Evolutionary conservation across 345 rosid genomes (phyloP), one percentile per base, ranked within the genome.

Genomic region (Populus simonii): DNA sequence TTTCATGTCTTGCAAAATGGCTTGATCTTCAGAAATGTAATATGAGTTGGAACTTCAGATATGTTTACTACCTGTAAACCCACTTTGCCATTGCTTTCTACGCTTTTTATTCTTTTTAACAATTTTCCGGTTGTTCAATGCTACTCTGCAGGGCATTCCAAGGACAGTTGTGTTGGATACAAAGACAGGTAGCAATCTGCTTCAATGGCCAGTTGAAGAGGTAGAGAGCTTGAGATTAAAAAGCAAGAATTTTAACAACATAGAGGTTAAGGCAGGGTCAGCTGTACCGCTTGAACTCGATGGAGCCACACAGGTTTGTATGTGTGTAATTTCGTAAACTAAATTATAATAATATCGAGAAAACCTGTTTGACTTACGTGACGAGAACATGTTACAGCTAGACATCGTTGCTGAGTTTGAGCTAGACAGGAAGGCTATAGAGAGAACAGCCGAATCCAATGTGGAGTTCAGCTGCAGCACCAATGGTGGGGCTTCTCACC

Each of bases 121-220:
- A 15, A 1, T 47, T 13, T 15, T 47, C 6, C 10, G 18, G 18
- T 47, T 47, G 5, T 47, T 12, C 53, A 47, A 47, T 15, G 53
- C 53, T 47, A 47, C 53, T 15, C 23, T 78, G 75, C 86, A 94
- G 98, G 81, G 91, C 2, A 74, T 93, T 75, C 98, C 97, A 31
- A 92, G 98, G 80, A 92, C 93, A 18, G 78, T 94, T 73, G 23
- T 76, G 17, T 78, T 90, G 38, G 98, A 94, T 74, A 76, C 49
- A 7, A 91, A 89, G 82, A 92, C 93, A 0, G 86, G 91, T 6
- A 85, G 80, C 41, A 89, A 89, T 80, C 79, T 94, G 62, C 84
- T 92, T 70, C 94, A 90, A 25, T 94, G 97, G 97, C 98, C 98
- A 15, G 94, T 90, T 15, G 86, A 88, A 84, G 98, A 94, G 68